phyloP scores from a whole-genome alignment of 106 monocot species.

The Platanthera zijinensis region DNA sequence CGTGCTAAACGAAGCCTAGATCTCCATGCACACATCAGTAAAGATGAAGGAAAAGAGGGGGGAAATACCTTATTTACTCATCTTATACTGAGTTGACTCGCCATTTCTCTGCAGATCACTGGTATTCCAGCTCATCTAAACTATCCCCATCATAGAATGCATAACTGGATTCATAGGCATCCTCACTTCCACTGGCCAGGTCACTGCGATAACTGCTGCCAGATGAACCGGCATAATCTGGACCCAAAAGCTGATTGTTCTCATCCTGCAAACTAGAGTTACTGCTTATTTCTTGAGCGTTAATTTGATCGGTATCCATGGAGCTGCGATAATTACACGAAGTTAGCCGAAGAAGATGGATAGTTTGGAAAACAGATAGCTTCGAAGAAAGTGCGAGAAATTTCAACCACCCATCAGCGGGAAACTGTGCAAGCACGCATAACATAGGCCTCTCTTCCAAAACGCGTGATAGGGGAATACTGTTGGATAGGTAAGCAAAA shows the following conservation, averaged over 20 bases:
- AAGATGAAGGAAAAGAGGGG: not conserved
- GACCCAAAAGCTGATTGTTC: constrained; percentile 6
- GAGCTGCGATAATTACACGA: constrained; percentile 20
- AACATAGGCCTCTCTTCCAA: constrained; percentile 40
- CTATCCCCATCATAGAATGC: constrained; percentile 20
- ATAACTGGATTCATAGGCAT: constrained; percentile 13
- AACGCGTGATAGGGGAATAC: constrained; percentile 24
- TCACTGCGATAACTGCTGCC: constrained; percentile 31
- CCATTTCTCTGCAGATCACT: not conserved
- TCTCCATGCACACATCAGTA: not conserved
- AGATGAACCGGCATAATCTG: constrained; percentile 15
- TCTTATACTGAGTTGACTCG: not conserved
- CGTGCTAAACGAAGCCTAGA: not conserved
- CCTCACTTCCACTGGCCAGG: constrained; percentile 36
- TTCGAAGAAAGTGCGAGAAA: not conserved
- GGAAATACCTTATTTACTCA: too few relatives aligned
- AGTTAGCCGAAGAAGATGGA: not conserved
- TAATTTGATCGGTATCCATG: constrained; percentile 22
- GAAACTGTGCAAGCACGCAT: constrained; percentile 36
- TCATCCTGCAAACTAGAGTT: constrained; percentile 21
- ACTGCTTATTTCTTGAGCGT: constrained; percentile 22
- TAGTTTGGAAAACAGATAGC: not conserved
- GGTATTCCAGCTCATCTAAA: constrained; percentile 28
- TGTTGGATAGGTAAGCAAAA: constrained; percentile 2
- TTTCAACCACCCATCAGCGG: constrained; percentile 25